Percentiles rank a stretch among this genome's conserved stretches.
These are phyloP conservation scores for Venturia nashicola DNA, from an alignment of 2,329 filamentous ascomycete species.

Conservation along the genomic window DNA sequence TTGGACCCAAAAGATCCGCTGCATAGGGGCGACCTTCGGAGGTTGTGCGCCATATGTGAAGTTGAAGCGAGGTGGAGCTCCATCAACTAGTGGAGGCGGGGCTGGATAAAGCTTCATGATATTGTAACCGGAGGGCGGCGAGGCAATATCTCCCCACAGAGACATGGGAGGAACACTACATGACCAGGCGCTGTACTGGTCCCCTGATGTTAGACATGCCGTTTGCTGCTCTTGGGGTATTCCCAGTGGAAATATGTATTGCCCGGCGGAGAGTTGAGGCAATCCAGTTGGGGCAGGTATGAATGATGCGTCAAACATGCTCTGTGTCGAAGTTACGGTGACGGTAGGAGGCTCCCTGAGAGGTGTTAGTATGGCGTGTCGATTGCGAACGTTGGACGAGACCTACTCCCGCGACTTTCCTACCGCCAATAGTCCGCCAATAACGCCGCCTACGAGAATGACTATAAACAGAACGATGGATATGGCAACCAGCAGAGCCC, in stretches of 20 bases:
- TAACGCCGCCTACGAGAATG: conserved; percentile 38
- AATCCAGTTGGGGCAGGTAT: conserved; percentile 34
- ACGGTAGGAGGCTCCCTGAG: conserved; percentile 17
- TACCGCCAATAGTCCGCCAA: conserved; percentile 40
- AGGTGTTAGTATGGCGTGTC: neutral
- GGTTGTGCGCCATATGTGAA: conserved; percentile 46
- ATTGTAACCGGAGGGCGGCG: conserved; percentile 6
- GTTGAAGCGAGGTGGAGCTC: conserved; percentile 30
- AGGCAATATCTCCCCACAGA: conserved; percentile 16
- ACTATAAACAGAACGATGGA: conserved; percentile 35
- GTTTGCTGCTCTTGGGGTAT: conserved; percentile 34
- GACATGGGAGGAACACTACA: conserved; percentile 25
- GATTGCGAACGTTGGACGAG: conserved; percentile 8
- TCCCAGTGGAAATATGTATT: conserved; percentile 34
- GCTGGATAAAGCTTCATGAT: conserved; percentile 6
- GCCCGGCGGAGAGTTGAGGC: conserved; percentile 36
- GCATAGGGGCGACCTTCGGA: conserved; percentile 34
- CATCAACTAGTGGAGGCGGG: conserved; percentile 18
- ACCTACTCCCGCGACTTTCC: conserved; percentile 19
- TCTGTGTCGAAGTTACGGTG: conserved; percentile 36
- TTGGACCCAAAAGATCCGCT: conserved; percentile 40
- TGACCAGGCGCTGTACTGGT: conserved; percentile 38
- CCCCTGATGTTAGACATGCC: conserved; percentile 34
- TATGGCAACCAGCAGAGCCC: conserved; percentile 34
- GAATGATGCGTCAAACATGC: conserved; percentile 38